Percentiles rank a stretch among this genome's conserved stretches.
These are phyloP conservation scores for Lodderomyces metapsilosis DNA, from an alignment of 1,139 yeast genomes.

Conservation along the genomic window DNA sequence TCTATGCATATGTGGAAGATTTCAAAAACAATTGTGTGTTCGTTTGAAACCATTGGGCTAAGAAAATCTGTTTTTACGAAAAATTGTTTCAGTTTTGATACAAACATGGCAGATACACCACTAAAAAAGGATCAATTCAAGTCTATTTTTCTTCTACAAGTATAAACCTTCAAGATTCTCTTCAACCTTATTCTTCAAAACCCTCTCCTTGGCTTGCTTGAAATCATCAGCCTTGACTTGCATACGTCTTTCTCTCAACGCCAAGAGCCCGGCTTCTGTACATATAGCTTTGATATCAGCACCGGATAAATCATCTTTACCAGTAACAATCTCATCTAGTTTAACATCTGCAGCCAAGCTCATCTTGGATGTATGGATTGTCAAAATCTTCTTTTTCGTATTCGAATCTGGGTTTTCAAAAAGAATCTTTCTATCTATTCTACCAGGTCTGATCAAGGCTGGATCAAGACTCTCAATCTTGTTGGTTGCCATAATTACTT, in stretches of 20 bases:
- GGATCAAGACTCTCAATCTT: constrained; percentile 95
- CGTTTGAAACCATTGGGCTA: not conserved
- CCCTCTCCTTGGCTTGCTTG: constrained; percentile 92
- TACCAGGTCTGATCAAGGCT: constrained; percentile 96
- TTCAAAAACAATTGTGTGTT: too few species aligned
- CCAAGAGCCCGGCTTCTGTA: constrained; percentile 95
- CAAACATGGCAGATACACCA: too few species aligned
- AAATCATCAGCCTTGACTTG: constrained; percentile 95
- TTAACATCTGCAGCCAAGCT: constrained; percentile 84
- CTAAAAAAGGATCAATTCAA: too few species aligned
- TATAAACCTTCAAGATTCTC: constrained; percentile 95
- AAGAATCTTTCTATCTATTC: constrained; percentile 95
- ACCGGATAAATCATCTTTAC: constrained; percentile 95
- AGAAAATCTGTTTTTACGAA: too few species aligned
- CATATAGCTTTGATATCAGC: constrained; percentile 99
- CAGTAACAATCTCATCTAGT: constrained; percentile 82
- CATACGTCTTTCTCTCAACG: constrained; percentile 97
- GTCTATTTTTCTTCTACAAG: constrained; percentile 18
- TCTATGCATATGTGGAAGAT: too few species aligned
- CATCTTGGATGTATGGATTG: constrained; percentile 95
- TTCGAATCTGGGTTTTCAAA: constrained; percentile 94
- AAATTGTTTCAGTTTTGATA: too few species aligned
- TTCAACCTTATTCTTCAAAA: constrained; percentile 95
- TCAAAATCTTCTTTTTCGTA: constrained; percentile 89
- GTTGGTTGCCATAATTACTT: constrained; percentile 98